Evolutionary conservation across 176 grass and related monocot genomes (phyloP).

Genomic region (Lolium rigidum): DNA sequence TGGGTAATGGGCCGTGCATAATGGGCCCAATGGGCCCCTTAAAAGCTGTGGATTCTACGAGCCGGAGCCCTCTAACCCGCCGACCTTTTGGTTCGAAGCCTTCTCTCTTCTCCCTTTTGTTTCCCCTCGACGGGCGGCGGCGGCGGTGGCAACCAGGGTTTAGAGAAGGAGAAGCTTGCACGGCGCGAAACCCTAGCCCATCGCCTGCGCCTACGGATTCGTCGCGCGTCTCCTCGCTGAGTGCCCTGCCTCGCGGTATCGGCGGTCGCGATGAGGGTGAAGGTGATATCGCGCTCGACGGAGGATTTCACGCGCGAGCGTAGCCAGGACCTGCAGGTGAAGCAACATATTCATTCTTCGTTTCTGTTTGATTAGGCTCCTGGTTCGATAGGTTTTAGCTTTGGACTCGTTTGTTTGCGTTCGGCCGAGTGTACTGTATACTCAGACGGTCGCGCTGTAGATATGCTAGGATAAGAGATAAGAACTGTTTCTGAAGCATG

Average conservation of each 20-base stretch:
- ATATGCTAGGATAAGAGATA: neutral
- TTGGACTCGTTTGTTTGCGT: neutral
- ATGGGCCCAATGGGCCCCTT: neutral
- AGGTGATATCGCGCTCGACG: slow-evolving; percentile 85
- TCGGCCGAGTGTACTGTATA: neutral
- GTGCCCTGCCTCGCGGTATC: neutral
- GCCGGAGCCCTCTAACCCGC: neutral
- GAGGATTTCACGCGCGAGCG: slow-evolving; percentile 94
- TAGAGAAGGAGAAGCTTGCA: neutral
- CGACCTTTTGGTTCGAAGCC: neutral
- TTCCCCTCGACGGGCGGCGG: slow-evolving; percentile 24
- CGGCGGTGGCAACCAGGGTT: slow-evolving; percentile 8
- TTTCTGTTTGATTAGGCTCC: neutral
- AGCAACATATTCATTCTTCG: neutral
- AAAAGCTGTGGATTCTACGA: neutral
- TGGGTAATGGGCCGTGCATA: neutral
- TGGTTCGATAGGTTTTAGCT: neutral
- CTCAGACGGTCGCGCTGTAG: neutral
- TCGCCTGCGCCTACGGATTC: neutral
- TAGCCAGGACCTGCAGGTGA: slow-evolving; percentile 88
- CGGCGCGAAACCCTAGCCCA: slow-evolving; percentile 18
- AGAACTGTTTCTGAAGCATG: neutral
- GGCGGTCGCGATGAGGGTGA: slow-evolving; percentile 70
- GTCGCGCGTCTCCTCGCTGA: neutral
- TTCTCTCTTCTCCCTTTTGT: slow-evolving; percentile 3